Evolutionary conservation across 2,329 filamentous ascomycete species (phyloP), one percentile per base, ranked within the genome.

Genomic region (Hypoxylon sp.): DNA sequence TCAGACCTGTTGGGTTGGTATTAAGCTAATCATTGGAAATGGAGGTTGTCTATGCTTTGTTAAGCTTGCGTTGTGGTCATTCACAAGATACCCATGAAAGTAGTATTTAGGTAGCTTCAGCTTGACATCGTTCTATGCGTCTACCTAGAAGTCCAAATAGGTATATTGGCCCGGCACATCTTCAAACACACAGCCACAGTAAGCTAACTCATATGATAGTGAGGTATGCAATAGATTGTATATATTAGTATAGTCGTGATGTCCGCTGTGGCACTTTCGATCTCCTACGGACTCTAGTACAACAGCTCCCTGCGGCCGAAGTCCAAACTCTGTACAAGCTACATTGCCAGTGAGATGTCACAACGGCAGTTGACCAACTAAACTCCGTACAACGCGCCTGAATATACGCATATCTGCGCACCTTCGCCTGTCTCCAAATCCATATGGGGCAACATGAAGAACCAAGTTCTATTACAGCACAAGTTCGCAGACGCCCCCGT

Each of bases 391-490:
- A 61, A 49, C 48, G 36, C 69, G 41, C 48, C 66, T 43, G 21
- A 46, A 43, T 38, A 62, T 28, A 34, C 53, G 43, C 49, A 52
- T 28, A 55, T 50, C 32, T 57, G 53, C 25, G 46, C 46, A 34
- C 53, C 32, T 49, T 61, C 28, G 50, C 43, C 56, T 55, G 45
- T 60, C 63, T 60, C 58, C 65, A 65, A 60, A 62, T 65, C 62
- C 68, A 41, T 60, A 52, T 60, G 43, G 53, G 68, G 41, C 49
- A 63, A 48, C 59, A 66, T 62, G 60, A 64, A 69, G 65, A 67
- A 67, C 63, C 68, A 68, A 67, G 60, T 70, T 71, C 72, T 73
- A 72, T 70, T 68, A 70, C 56, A 65, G 45, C 56, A 62, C 45
- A 65, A 70, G 48, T 49, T 66, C 60, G 51, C 53, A 41, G 67